Evolutionary conservation across 2,329 filamentous ascomycete species (phyloP), one percentile per base, ranked within the genome.

Genomic region (Proliferodiscus dingleyae): DNA sequence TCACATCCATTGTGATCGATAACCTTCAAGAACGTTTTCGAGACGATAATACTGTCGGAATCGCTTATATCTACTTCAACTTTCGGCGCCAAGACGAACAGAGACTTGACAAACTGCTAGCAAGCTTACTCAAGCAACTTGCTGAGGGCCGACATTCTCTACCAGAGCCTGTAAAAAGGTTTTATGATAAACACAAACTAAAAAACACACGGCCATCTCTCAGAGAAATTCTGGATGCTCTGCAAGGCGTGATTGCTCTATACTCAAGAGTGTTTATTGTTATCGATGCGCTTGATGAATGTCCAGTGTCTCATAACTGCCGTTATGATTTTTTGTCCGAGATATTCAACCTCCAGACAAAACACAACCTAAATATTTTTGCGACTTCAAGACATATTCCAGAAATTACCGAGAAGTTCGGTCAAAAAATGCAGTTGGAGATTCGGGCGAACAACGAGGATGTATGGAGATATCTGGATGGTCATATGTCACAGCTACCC

Each of bases 1-100:
- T 71, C 0, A 56, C 68, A 0, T 66, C 71, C 0, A 64, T 67
- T 11, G 64, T 71, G 0, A 52, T 75, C 0, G 61, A 75, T 2
- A 6, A 72, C 18, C 58, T 77, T 1, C 7, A 13, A 3, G 39
- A 18, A 1, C 22, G 21, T 2, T 64, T 61, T 33, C 9, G 45
- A 0, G 45, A 58, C 1, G 50, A 64, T 18, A 1, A 13, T 4
- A 33, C 22, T 11, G 28, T 55, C 2, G 57, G 58, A 0, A 65
- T 36, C 15, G 32, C 32, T 7, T 34, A 19, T 15, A 15, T 34
- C 8, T 34, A 34, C 15, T 34, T 15, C n/a, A 34, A 34, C 15
- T 64, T 62, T 41, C 54, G 54, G 3, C 46, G 39, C 0, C 51
- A 60, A 1, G 52, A 53, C 1, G 49, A 57, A 1, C 64, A 67